Evolutionary conservation across 2,329 filamentous ascomycete species (phyloP), one percentile per base, ranked within the genome.

Genomic region (Chaetomiaceae sp.): DNA sequence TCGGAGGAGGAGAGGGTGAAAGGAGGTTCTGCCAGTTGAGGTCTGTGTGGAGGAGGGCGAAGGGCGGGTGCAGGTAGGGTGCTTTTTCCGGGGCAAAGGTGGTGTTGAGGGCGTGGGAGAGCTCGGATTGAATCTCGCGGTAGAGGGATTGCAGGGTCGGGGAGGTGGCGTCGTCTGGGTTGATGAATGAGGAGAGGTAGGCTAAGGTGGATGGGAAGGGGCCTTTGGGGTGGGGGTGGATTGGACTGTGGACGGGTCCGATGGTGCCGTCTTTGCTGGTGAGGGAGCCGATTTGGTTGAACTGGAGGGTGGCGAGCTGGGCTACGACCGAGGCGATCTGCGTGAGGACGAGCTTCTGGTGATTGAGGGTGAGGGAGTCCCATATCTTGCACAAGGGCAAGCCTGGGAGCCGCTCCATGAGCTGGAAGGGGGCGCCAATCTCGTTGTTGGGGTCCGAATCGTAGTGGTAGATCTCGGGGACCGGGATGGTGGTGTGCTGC

Each of bases 391-490:
- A 8, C 4, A 49, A 45, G 23, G 48, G 38, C 1, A 27, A 29
- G 38, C 5, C 51, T 45, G 9, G 45, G 45, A 54, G 36, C 39
- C 27, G 39, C 23, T 54, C 38, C 51, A 54, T 54, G 3, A 54
- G 19, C 5, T 45, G 33, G 14, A 44, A 39, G 1, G 51, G 46
- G 2, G 46, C 51, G 9, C 51, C 51, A 8, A 50, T 14, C 17
- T 39, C 39, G 12, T 54, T 50, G 17, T 39, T 25, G 0, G 19
- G 25, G 19, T 44, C 39, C 31, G 50, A 11, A 15, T 49, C 45
- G 46, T 54, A 14, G 12, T 54, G 34, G 31, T 54, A 50, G 19
- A 54, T 43, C 15, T 54, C 46, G 40, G 51, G 51, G 7, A 54
- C 46, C 2, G 51, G 51, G 20, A 54, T 50, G 5, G 4, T 3